A percentile compares a stretch with the other conserved stretches of the same genome.
phyloP scores from a whole-genome alignment of 352 stramenopile species.

The Lagenidium giganteum region DNA sequence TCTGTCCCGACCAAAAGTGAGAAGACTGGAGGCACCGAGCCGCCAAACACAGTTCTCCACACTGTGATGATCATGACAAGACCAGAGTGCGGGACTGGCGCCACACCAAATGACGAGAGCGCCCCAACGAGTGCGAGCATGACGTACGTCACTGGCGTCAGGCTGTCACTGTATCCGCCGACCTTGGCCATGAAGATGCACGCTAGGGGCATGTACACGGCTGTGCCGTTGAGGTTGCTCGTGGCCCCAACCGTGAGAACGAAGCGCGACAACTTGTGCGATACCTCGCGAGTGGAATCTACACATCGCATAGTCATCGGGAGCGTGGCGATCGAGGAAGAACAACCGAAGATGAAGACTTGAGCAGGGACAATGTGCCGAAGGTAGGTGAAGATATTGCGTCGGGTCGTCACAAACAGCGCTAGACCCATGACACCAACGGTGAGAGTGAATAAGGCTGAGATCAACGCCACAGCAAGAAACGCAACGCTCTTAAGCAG shows the following conservation, averaged over 20 bases:
- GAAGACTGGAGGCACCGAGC: conserved; percentile 53
- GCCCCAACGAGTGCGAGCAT: conserved; percentile 57
- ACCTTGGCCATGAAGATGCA: conserved; percentile 76
- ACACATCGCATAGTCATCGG: conserved; percentile 75
- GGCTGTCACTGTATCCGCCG: conserved; percentile 35
- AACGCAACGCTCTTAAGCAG: conserved; percentile 47
- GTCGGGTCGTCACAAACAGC: conserved; percentile 48
- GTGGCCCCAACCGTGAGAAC: conserved; percentile 63
- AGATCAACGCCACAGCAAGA: conserved; percentile 38
- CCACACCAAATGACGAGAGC: conserved; percentile 65
- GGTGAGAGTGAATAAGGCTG: conserved; percentile 39
- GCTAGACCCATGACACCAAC: conserved; percentile 45
- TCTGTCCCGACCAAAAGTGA: conserved; percentile 62
- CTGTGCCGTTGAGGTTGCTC: conserved; percentile 70
- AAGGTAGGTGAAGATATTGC: conserved; percentile 67
- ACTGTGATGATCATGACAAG: conserved; percentile 82
- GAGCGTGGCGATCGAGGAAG: conserved; percentile 76
- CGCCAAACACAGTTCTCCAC: conserved; percentile 62
- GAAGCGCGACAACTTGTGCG: conserved; percentile 49
- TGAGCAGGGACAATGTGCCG: conserved; percentile 64
- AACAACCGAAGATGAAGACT: conserved; percentile 73
- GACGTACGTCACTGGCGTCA: conserved; percentile 56
- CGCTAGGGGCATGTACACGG: conserved; percentile 66
- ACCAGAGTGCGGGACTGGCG: conserved; percentile 63
- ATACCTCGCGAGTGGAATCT: conserved; percentile 58